A percentile compares a stretch with the other conserved stretches of the same genome.
phyloP scores from a whole-genome alignment of 2,329 filamentous ascomycete species.

The Xylaria sp. region DNA sequence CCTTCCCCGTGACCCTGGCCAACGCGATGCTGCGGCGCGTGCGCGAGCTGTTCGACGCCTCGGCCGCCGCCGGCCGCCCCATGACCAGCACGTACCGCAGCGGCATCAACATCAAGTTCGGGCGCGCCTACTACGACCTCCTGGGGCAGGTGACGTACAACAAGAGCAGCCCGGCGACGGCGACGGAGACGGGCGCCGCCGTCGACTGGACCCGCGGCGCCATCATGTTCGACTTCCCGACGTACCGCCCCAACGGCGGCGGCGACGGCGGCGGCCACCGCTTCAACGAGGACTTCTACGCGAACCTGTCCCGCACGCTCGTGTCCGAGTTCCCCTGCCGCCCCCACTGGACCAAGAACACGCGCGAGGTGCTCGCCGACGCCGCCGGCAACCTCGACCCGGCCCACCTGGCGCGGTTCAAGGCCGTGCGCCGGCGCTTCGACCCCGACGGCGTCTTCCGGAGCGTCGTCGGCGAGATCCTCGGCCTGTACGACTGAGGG shows the following conservation, averaged over 20 bases:
- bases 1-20: constrained; percentile 52
- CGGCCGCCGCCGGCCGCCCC: constrained; percentile 44
- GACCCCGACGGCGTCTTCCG: constrained; percentile 51
- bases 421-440: constrained; percentile 50
- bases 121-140: constrained; percentile 51
- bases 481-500: constrained; percentile 45
- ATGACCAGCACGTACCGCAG: constrained; percentile 56
- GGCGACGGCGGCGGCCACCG: constrained; percentile 50
- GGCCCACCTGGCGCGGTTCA: constrained; percentile 49
- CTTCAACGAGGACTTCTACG: constrained; percentile 55
- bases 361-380: constrained; percentile 48
- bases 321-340: constrained; percentile 54
- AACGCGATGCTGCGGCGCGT: constrained; percentile 54
- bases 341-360: constrained; percentile 59
- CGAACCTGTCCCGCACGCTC: constrained; percentile 48
- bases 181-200: constrained; percentile 51
- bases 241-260: constrained; percentile 48
- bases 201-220: constrained; percentile 52
- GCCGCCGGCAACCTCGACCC: constrained; percentile 52
- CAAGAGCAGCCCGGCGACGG: no score
- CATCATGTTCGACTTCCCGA: constrained; percentile 59
- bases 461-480: constrained; percentile 52
- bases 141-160: constrained; percentile 52
- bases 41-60: constrained; percentile 51
- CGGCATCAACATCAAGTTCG: constrained; percentile 58